These are phyloP conservation scores for Trichosporon inkin DNA, from an alignment of 1,284 basidiomycete genomes.

Conservation along the genomic window DNA sequence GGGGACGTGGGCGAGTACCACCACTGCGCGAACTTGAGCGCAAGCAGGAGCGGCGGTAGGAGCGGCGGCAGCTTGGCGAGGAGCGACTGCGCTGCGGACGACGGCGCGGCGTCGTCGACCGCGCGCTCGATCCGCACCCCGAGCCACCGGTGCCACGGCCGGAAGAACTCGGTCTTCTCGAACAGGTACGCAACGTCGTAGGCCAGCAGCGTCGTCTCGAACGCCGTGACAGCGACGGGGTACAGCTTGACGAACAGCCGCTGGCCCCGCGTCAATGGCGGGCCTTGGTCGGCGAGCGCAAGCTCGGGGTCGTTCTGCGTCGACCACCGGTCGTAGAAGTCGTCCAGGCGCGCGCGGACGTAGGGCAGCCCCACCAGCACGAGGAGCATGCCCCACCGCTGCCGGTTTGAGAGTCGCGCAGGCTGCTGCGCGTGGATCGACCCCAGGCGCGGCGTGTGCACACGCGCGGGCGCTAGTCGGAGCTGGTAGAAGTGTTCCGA, in stretches of 20 bases:
- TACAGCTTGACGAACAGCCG: constrained; percentile 64
- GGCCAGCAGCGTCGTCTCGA: constrained; percentile 74
- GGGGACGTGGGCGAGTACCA: constrained; percentile 97
- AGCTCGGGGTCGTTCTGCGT: constrained; percentile 24
- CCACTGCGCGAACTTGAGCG: constrained; percentile 97
- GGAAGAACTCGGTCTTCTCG: constrained; percentile 76
- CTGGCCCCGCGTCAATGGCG: constrained; percentile 29
- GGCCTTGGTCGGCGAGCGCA: constrained; percentile 14
- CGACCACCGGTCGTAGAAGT: constrained; percentile 76
- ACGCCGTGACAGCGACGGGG: constrained; percentile 71
- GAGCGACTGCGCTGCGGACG: neutral
- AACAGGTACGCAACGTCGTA: constrained; percentile 91
- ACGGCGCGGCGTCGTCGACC: constrained; percentile 27
- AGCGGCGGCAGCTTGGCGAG: constrained; percentile 48
- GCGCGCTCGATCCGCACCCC: constrained; percentile 59
- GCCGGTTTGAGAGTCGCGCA: constrained; percentile 30
- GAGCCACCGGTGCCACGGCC: constrained; percentile 85
- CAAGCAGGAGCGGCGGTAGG: constrained; percentile 85
- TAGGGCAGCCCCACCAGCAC: constrained; percentile 87
- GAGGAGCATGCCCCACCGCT: constrained; percentile 62
- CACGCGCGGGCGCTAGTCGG: constrained; percentile 23
- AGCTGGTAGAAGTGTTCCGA: constrained; percentile 49
- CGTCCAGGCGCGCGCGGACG: constrained; percentile 77
- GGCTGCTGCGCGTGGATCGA: constrained; percentile 8
- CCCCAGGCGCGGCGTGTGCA: constrained; percentile 35